Evolutionary conservation across 768 basidiomycete species (phyloP), one percentile per base, ranked within the genome.

Genomic region (Chlorophyllum brunneum): DNA sequence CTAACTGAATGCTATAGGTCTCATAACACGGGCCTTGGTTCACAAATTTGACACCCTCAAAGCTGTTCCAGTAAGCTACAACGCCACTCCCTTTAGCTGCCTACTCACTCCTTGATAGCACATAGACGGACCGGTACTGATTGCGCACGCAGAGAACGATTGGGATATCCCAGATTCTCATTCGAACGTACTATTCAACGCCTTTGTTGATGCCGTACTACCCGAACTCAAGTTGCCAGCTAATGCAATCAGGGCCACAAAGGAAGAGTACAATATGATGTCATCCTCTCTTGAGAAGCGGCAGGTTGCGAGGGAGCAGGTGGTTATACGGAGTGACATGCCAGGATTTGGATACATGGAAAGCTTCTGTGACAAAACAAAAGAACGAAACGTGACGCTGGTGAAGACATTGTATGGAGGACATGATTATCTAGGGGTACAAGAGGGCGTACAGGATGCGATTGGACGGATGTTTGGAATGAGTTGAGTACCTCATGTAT

Each of bases 111-210:
- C 2, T 66, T 61, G 31, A 18, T 24, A 91, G 88, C 72, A 76
- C 52, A 80, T 92, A 57, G 81, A 82, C 45, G 76, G 76, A 0
- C 77, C 87, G 5, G 76, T 91, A 2, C 68, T 94, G 29, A 80
- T 95, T 58, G 82, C 78, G 0, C 93, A 95, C 61, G 83, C 91
- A 47, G 71, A 78, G 62, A 75, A 93, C 62, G 93, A 95, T 68
- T 77, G 73, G 66, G 86, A 91, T 20, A 92, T 95, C 45, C 86
- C 88, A 0, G 69, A 80, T 62, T 72, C 79, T 0, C 92, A 95
- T 63, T 89, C 92, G 0, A 74, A 79, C 23, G 70, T 74, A 0
- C 77, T 95, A 20, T 92, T 94, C 65, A 73, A 88, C 36, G 73
- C 80, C 0, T 82, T 92, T 57, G 65, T 92, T 26, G 81, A 83